Conservation (phyloP, 305 asterid genomes). For the Fraxinus albicans region DNA sequence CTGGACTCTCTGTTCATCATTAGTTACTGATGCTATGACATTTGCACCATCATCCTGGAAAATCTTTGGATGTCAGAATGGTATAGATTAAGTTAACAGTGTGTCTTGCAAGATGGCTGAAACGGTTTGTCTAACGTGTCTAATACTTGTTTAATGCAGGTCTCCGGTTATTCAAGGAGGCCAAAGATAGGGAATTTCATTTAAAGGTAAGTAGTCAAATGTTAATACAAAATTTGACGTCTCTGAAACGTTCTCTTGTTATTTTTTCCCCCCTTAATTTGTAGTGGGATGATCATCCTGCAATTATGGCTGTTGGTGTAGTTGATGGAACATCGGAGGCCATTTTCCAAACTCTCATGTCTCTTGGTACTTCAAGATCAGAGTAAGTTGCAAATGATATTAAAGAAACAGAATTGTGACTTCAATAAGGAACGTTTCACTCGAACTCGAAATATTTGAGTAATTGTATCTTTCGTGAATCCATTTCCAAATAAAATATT, state of each 20-base stretch:
- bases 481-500: neutral
- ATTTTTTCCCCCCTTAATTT: constrained; percentile 14
- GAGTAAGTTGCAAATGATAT: constrained; percentile 56
- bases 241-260: constrained; percentile 18
- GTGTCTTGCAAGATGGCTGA: constrained; percentile 25
- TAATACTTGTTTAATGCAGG: constrained; percentile 48
- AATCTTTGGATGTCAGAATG: constrained; percentile 91
- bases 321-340: constrained; percentile 90
- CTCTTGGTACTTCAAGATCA: constrained; percentile 96
- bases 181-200: constrained; percentile 73
- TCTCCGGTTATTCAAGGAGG: constrained; percentile 89
- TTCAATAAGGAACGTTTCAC: neutral
- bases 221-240: constrained; percentile 20
- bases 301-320: constrained; percentile 97
- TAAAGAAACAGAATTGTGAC: constrained; percentile 6
- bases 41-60: constrained; percentile 96
- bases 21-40: constrained; percentile 65
- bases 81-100: constrained; percentile 39
- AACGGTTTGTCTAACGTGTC: constrained; percentile 18
- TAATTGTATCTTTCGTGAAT: neutral
- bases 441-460: neutral
- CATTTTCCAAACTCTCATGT: constrained; percentile 87
- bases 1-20: constrained; percentile 80
- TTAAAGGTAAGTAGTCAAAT: constrained; percentile 52
- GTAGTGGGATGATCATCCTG: constrained; percentile 97